These are phyloP conservation scores for Ophiorrhiza pumila DNA, from an alignment of 257 asterid genomes.

Conservation along the genomic window DNA sequence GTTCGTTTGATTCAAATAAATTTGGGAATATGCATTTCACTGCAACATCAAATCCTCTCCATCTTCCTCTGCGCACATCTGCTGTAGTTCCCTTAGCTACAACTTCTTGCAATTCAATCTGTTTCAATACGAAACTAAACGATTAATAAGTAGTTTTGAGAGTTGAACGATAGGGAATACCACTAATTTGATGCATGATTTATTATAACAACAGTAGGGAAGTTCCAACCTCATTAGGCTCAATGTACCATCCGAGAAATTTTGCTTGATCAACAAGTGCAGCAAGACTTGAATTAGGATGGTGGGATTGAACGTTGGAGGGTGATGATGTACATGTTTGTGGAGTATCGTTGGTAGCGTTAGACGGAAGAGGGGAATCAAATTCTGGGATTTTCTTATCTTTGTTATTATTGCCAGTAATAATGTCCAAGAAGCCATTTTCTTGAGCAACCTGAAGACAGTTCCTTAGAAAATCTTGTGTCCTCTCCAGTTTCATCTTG, in stretches of 20 bases:
- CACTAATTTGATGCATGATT: too few species aligned
- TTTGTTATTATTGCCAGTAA: conserved; percentile 29
- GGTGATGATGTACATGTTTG: conserved; percentile 14
- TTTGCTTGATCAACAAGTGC: conserved; percentile 47
- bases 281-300: conserved; percentile 38
- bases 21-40: conserved; percentile 66
- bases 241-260: conserved; percentile 61
- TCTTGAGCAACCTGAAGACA: conserved; percentile 69
- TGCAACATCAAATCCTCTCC: conserved; percentile 71
- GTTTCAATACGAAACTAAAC: not conserved
- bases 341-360: conserved; percentile 20
- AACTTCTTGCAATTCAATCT: conserved; percentile 54
- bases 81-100: conserved; percentile 75
- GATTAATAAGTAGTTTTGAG: not conserved
- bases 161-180: too few species aligned
- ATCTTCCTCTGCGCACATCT: conserved; percentile 55
- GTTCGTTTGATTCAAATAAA: conserved; percentile 57
- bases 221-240: conserved; percentile 61
- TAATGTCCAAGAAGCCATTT: conserved; percentile 59
- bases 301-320: conserved; percentile 15
- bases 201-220: not conserved
- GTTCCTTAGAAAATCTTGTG: conserved; percentile 37
- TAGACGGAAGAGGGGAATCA: conserved; percentile 6
- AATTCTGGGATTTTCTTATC: not conserved
- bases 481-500: conserved; percentile 33